A percentile compares a stretch with the other conserved stretches of the same genome.
phyloP scores from a whole-genome alignment of 1,284 basidiomycete species.

The Cutaneotrichosporon mucoides region DNA sequence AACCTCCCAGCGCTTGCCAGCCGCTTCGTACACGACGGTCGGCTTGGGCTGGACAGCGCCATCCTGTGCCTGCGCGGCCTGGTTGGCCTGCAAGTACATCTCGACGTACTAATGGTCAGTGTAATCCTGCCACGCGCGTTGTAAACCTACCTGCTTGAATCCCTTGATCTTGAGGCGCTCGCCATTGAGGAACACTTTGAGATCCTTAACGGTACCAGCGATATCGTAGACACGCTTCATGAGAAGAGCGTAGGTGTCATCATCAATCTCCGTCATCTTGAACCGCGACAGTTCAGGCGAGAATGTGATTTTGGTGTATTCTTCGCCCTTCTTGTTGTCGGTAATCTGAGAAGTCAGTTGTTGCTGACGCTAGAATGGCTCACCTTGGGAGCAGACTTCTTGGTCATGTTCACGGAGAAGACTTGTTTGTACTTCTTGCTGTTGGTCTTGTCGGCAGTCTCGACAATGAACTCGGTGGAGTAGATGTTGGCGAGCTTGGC shows the following conservation, averaged over 20 bases:
- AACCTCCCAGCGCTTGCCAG: constrained; percentile 83
- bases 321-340: constrained; percentile 77
- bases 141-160: constrained; percentile 68
- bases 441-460: constrained; percentile 87
- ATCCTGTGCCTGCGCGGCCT: constrained; percentile 62
- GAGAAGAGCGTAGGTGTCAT: constrained; percentile 83
- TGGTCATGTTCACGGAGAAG: constrained; percentile 91
- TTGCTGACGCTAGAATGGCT: not conserved
- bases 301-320: constrained; percentile 94
- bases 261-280: constrained; percentile 87
- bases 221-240: constrained; percentile 96
- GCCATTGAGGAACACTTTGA: constrained; percentile 92
- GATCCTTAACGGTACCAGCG: constrained; percentile 87
- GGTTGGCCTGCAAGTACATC: constrained; percentile 69
- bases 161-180: constrained; percentile 88
- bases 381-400: constrained; percentile 72
- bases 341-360: constrained; percentile 59
- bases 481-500: constrained; percentile 99
- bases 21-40: constrained; percentile 74
- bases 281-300: constrained; percentile 88
- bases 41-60: constrained; percentile 67
- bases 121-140: not conserved
- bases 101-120: constrained; percentile 68
- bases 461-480: constrained; percentile 93
- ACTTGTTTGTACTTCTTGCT: constrained; percentile 92